Conservation (phyloP, 106 monocot genomes). For the Allium fistulosum region DNA sequence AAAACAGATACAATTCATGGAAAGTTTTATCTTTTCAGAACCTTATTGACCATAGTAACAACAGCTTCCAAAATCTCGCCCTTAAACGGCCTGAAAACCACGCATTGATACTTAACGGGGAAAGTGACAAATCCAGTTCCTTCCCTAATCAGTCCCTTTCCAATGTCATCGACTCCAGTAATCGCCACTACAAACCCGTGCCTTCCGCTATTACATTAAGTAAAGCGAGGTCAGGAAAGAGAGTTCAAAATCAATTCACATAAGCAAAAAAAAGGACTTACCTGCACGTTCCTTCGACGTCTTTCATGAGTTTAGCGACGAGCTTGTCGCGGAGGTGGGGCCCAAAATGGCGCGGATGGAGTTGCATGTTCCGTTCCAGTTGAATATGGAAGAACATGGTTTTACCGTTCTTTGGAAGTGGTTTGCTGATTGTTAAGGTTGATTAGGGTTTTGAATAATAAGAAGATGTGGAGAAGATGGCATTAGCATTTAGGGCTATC, state of each 20-base stretch:
- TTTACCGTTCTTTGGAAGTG: too few relatives aligned
- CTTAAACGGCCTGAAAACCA: slow-evolving; percentile 92
- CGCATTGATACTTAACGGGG: slow-evolving; percentile 98
- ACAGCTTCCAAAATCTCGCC: slow-evolving; percentile 92
- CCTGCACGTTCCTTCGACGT: slow-evolving; percentile 99
- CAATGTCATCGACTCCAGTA: slow-evolving; percentile 81
- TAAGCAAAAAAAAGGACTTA: not conserved
- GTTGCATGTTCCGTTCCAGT: slow-evolving; percentile 91
- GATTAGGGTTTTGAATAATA: too few relatives aligned
- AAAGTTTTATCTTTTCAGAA: slow-evolving; percentile 1
- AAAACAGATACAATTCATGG: not conserved
- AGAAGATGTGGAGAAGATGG: too few relatives aligned
- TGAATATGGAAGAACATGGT: slow-evolving; percentile 93
- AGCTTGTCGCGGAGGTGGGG: slow-evolving; percentile 96
- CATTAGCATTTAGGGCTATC: too few relatives aligned
- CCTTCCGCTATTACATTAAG: slow-evolving; percentile 41
- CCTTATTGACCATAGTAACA: slow-evolving; percentile 99
- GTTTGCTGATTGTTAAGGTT: too few relatives aligned
- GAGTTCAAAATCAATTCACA: slow-evolving; percentile 3
- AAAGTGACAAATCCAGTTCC: slow-evolving; percentile 97
- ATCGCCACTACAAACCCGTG: slow-evolving; percentile 98
- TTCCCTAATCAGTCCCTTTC: slow-evolving; percentile 90
- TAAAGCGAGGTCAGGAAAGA: not conserved
- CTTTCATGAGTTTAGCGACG: slow-evolving; percentile 87
- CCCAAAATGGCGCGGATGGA: slow-evolving; percentile 94